Evolutionary conservation across 148 eudicot genomes (phyloP).

Genomic region (Fagopyrum homotropicum): DNA sequence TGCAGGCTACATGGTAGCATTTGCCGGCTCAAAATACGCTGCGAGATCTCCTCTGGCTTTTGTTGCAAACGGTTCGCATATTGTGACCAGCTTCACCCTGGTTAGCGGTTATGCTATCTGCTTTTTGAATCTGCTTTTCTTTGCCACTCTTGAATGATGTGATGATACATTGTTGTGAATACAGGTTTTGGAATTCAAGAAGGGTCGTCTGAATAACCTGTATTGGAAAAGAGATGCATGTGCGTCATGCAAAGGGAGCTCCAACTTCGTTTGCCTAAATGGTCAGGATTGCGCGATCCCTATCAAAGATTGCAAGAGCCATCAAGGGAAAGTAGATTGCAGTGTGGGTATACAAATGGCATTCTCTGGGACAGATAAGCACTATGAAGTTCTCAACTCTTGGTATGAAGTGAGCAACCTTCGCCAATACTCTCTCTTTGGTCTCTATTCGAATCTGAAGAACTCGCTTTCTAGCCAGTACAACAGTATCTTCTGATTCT

Average conservation of each 20-base stretch:
- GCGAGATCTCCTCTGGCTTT: conserved; percentile 84
- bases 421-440: conserved; percentile 62
- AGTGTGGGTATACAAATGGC: conserved; percentile 84
- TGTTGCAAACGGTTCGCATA: conserved; percentile 58
- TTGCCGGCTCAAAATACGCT: conserved; percentile 93
- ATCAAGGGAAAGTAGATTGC: conserved; percentile 75
- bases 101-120: conserved; percentile 32
- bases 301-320: conserved; percentile 48
- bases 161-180: conserved; percentile 1
- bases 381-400: conserved; percentile 52
- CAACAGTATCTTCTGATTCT: conserved; percentile 39
- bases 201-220: conserved; percentile 79
- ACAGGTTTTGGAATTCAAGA: conserved; percentile 72
- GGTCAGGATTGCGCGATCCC: conserved; percentile 75
- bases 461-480: conserved; percentile 55
- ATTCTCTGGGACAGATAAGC: conserved; percentile 93
- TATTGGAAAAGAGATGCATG: conserved; percentile 96
- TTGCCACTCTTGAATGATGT: neutral
- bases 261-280: conserved; percentile 77
- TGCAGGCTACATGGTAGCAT: conserved; percentile 83
- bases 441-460: conserved; percentile 57
- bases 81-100: conserved; percentile 87
- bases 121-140: neutral
- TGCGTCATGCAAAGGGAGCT: conserved; percentile 63
- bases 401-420: conserved; percentile 75